These are phyloP conservation scores for Marasmius sp. DNA, from an alignment of 1,284 basidiomycete species.

Conservation along the genomic window DNA sequence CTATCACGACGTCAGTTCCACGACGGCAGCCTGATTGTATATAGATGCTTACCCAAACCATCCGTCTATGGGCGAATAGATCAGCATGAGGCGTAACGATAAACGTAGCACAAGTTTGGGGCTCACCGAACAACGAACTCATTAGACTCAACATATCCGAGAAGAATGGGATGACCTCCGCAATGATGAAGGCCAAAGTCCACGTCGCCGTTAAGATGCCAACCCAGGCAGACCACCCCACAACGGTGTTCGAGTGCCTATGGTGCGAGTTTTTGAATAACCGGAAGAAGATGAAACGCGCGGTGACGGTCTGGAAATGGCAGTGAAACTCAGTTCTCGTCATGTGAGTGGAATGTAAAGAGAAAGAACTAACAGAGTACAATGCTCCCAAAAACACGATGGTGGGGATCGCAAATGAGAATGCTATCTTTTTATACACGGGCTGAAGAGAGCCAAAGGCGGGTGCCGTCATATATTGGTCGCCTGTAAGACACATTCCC, in stretches of 20 bases:
- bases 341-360: background rate
- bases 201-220: conserved; percentile 56
- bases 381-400: conserved; percentile 49
- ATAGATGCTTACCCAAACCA: conserved; percentile 31
- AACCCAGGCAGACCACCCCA: conserved; percentile 62
- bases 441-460: conserved; percentile 45
- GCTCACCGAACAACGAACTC: conserved; percentile 44
- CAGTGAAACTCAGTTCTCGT: background rate
- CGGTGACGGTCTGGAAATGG: conserved; percentile 37
- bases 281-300: conserved; percentile 52
- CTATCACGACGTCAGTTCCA: conserved; percentile 10
- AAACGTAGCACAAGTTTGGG: background rate
- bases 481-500: conserved; percentile 25
- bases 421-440: conserved; percentile 45
- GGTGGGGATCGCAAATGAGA: conserved; percentile 51
- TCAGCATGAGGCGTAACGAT: background rate
- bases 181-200: conserved; percentile 62
- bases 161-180: conserved; percentile 49
- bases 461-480: conserved; percentile 51
- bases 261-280: conserved; percentile 49
- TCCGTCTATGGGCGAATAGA: conserved; percentile 22
- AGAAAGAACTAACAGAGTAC: conserved; percentile 33
- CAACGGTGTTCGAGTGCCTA: conserved; percentile 50
- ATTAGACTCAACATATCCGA: conserved; percentile 46
- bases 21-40: background rate